phyloP scores from a whole-genome alignment of 257 asterid genomes.

The Solanum pinnatisectum region DNA sequence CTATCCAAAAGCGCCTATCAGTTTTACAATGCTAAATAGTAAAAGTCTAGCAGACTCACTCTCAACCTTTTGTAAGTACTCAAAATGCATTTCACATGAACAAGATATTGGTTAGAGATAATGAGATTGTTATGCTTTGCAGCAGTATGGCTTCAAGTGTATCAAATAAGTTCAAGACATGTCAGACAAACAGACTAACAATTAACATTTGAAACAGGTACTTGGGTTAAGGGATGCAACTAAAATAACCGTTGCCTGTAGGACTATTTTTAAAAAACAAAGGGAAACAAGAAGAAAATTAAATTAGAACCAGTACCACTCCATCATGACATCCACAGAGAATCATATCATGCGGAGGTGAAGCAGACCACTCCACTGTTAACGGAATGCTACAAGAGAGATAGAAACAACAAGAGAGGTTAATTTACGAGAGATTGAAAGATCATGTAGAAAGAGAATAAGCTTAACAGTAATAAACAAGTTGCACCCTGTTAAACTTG shows the following conservation, averaged over 20 bases:
- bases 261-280: background rate
- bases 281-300: background rate
- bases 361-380: conserved; percentile 71
- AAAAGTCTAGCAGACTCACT: background rate
- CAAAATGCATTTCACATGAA: background rate
- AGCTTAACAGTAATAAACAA: background rate
- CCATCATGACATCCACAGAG: conserved; percentile 98
- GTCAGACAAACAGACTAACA: background rate
- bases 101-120: background rate
- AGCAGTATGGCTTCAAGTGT: background rate
- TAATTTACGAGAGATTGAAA: background rate
- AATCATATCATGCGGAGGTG: conserved; percentile 71
- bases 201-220: background rate
- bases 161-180: background rate
- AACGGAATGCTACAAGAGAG: conserved; percentile 60
- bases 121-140: background rate
- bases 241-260: background rate
- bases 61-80: background rate
- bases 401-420: background rate
- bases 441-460: background rate
- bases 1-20: conserved; percentile 27
- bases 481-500: background rate
- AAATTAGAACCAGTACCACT: conserved; percentile 45
- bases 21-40: conserved; percentile 1
- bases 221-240: background rate